Percentiles rank a stretch among this genome's conserved stretches.
Evolutionary conservation across 371 early-diverging fungal species (phyloP).

Genomic region (Lichtheimia ornata): DNA sequence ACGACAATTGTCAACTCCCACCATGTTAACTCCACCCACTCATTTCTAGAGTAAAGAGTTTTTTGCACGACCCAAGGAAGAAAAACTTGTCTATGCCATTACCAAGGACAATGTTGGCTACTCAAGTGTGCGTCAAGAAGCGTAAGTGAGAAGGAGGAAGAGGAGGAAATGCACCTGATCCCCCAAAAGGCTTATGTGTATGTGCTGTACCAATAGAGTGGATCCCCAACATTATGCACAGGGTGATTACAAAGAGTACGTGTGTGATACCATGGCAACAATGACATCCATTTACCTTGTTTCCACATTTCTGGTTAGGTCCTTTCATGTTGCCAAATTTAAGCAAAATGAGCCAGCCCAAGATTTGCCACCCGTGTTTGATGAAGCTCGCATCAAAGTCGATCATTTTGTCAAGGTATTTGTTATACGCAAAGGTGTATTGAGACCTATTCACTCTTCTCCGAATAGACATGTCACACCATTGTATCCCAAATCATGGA

Average conservation of each 20-base stretch:
- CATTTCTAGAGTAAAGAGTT: slow-evolving; percentile 39
- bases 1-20: neutral
- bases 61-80: slow-evolving; percentile 28
- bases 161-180: neutral
- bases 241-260: slow-evolving; percentile 55
- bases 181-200: neutral
- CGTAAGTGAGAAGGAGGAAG: slow-evolving; percentile 11
- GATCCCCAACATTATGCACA: slow-evolving; percentile 39
- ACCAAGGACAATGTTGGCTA: slow-evolving; percentile 28
- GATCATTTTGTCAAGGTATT: slow-evolving; percentile 18
- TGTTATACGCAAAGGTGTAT: neutral
- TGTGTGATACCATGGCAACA: no score
- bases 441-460: neutral
- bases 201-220: slow-evolving; percentile 21
- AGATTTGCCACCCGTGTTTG: slow-evolving; percentile 18
- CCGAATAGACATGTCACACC: slow-evolving; percentile 19
- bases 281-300: no score
- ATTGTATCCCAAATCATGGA: slow-evolving; percentile 18
- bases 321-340: slow-evolving; percentile 45
- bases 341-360: slow-evolving; percentile 21
- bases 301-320: slow-evolving; percentile 18
- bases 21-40: neutral
- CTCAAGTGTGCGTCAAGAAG: slow-evolving; percentile 25
- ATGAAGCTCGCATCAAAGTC: slow-evolving; percentile 9
- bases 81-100: slow-evolving; percentile 22